Base-by-base conservation (phyloP, 306 rosid species). In the Lathyrus aphaca region DNA sequence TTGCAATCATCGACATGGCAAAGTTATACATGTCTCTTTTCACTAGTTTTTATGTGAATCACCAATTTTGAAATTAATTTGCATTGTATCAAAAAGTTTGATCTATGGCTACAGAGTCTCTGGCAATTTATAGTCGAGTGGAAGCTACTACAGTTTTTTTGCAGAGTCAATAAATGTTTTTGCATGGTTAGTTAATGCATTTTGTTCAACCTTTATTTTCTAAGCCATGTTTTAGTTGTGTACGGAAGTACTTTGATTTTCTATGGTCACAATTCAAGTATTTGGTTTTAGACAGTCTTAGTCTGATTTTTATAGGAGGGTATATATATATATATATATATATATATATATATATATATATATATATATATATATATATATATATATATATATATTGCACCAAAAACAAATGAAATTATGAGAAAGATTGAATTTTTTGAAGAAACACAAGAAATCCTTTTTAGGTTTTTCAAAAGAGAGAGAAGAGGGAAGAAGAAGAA, bases 21-120 rank as follows among this genome's bases (percentile, higher is more conserved):
- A 61, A 65, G 72, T 72, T 59, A 72, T 66, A 71, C 65, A 46
- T 45, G 79, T 79, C 46, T 79, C 77, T 73, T 71, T 71, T 63
- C 9, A 68, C 74, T 56, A 1, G 14, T 38, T 66, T 74, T 48
- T 48, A 71, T 71, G 74, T 77, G 71, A 69, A 68, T 6, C 32
- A 8, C 49, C 14, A 35, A 0, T 29, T 58, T 11, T 37, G 62
- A 79, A 73, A 67, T 66, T 50, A 43, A 59, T 58, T 29, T 10
- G 6, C 5, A 50, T 6, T 10, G 57, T 50, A 18, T 50, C 6
- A 18, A 18, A 50, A 10, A 9, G 29, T 8, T 18, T 18, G 14
- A n/a, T 45, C 19, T 14, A n/a, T n/a, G 10, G 17, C 53, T 6
- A 6, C 15, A 46, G 21, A 46, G 37, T 32, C 53, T 16, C 53